Conservation (phyloP, 2,329 filamentous ascomycete genomes). For the Hymenoscyphus scutula region DNA sequence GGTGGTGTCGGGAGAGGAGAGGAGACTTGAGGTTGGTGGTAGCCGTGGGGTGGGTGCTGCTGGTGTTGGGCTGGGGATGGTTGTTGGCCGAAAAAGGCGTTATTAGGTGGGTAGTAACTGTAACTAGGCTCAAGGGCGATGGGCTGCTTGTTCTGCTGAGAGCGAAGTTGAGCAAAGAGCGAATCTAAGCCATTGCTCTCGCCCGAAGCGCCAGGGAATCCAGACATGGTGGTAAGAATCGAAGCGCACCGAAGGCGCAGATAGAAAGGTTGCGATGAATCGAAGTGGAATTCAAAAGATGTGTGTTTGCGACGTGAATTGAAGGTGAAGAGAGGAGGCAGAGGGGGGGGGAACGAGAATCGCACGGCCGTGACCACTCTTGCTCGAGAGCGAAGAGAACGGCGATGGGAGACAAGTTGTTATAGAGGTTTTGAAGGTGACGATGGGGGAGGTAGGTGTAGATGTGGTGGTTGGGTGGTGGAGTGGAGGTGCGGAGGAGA, state of each 20-base stretch:
- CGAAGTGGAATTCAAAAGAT: constrained; percentile 24
- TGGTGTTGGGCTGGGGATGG: constrained; percentile 24
- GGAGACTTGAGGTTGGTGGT: constrained; percentile 56
- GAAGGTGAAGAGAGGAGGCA: constrained; percentile 10
- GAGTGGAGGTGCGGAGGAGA: constrained; percentile 1
- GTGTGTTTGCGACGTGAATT: constrained; percentile 12
- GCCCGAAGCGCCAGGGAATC: constrained; percentile 33
- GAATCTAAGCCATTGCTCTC: constrained; percentile 34
- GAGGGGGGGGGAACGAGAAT: constrained; percentile 10
- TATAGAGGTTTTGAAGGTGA: constrained; percentile 5
- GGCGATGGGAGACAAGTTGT: constrained; percentile 9
- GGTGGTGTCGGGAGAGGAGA: constrained; percentile 58
- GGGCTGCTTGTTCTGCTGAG: constrained; percentile 30
- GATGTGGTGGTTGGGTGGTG: constrained; percentile 5
- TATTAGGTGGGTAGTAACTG: constrained; percentile 31
- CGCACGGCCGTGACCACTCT: constrained; percentile 16
- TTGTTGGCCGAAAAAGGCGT: constrained; percentile 33
- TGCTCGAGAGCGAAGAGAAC: constrained; percentile 15
- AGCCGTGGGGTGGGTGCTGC: constrained; percentile 35
- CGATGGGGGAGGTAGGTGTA: constrained; percentile 10
- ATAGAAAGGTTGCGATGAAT: constrained; percentile 28
- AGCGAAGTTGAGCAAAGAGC: constrained; percentile 37
- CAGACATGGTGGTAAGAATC: constrained; percentile 36
- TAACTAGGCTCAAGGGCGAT: constrained; percentile 32
- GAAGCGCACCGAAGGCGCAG: constrained; percentile 35